These are phyloP conservation scores for Cadophora luteo-olivacea DNA, from an alignment of 2,329 filamentous ascomycete genomes.

Conservation along the genomic window DNA sequence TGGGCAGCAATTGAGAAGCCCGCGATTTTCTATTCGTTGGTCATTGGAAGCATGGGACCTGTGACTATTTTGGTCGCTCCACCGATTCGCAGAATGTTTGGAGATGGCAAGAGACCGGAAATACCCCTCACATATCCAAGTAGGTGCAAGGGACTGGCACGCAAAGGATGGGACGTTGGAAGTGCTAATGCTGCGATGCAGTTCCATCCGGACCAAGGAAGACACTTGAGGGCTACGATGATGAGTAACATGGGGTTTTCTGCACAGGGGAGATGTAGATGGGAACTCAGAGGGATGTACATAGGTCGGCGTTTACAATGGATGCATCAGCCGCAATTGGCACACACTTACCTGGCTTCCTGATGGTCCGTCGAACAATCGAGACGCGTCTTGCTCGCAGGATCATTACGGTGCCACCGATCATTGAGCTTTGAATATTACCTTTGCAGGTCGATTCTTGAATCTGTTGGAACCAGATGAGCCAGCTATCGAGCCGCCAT, in stretches of 20 bases:
- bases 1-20: slow-evolving; percentile 90
- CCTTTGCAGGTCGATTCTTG: too few species aligned
- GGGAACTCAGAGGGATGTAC: slow-evolving; percentile 21
- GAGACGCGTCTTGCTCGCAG: background rate
- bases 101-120: slow-evolving; percentile 73
- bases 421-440: too few species aligned
- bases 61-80: slow-evolving; percentile 73
- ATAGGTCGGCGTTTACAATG: slow-evolving; percentile 32
- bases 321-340: slow-evolving; percentile 16
- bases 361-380: background rate
- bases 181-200: slow-evolving; percentile 44
- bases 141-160: slow-evolving; percentile 58
- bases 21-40: slow-evolving; percentile 86
- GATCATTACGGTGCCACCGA: too few species aligned
- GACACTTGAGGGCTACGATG: slow-evolving; percentile 65
- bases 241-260: slow-evolving; percentile 43
- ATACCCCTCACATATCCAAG: slow-evolving; percentile 93
- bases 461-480: too few species aligned
- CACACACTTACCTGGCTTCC: background rate
- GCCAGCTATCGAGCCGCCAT: too few species aligned
- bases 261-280: background rate
- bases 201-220: slow-evolving; percentile 66
- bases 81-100: slow-evolving; percentile 73
- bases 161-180: background rate
- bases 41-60: slow-evolving; percentile 77